These are phyloP conservation scores for Fusarium goolgardi DNA, from an alignment of 2,329 filamentous ascomycete genomes.

Conservation along the genomic window DNA sequence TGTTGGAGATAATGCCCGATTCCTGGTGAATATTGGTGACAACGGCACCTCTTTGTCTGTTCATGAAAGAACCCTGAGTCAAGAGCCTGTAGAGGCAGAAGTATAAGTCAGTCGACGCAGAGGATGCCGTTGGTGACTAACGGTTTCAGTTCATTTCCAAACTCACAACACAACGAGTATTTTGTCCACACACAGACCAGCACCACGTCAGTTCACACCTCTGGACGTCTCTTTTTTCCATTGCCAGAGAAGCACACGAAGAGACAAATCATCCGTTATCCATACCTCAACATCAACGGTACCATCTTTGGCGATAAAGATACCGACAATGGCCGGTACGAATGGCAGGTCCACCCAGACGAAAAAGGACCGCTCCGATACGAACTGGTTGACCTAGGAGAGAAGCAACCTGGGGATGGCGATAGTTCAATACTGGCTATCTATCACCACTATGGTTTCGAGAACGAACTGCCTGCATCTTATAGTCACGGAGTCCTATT, in stretches of 20 bases:
- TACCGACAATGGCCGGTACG: accelerated
- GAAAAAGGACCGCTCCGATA: constrained; percentile 12
- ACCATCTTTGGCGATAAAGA: not conserved
- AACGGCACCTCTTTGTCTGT: not conserved
- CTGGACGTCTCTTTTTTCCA: not conserved
- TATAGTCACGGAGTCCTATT: constrained; percentile 7
- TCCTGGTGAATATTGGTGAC: not conserved
- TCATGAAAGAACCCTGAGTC: constrained; percentile 1
- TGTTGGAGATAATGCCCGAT: constrained; percentile 5
- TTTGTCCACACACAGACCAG: not conserved
- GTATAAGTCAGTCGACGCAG: constrained; percentile 2
- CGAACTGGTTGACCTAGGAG: not conserved
- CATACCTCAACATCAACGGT: not conserved
- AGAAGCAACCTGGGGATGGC: accelerated
- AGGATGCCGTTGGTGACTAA: not conserved
- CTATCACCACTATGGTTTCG: constrained; percentile 19
- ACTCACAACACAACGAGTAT: not conserved
- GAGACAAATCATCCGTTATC: not conserved
- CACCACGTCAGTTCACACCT: accelerated
- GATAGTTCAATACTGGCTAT: not conserved
- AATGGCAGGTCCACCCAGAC: constrained; percentile 1
- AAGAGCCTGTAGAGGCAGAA: not conserved
- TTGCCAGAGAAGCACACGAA: not conserved
- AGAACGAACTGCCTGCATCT: not conserved
- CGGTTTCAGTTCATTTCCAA: not conserved